Evolutionary conservation across 208 protist species (phyloP).

Genomic region (Acanthamoeba culbertsoni): DNA sequence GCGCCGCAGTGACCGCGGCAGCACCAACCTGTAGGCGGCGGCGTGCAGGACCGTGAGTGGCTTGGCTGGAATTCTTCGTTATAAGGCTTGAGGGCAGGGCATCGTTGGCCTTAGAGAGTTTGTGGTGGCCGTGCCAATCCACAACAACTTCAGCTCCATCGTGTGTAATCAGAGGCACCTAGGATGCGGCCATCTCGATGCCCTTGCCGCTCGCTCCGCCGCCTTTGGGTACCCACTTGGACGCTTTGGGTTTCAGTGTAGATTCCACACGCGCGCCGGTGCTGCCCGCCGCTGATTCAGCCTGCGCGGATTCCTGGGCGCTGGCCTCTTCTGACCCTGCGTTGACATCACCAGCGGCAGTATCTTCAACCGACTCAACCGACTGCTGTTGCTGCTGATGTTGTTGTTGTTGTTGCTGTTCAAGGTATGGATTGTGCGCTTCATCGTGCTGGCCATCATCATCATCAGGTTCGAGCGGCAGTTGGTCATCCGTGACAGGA

Average conservation of each 20-base stretch:
- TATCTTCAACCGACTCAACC: background rate
- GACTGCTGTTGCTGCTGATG: background rate
- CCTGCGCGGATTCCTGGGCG: background rate
- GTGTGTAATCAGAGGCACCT: no score
- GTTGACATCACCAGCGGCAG: no score
- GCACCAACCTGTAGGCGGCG: no score
- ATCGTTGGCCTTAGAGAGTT: no score
- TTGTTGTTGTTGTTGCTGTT: background rate
- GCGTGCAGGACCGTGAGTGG: no score
- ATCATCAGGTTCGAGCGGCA: background rate
- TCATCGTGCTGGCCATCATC: background rate
- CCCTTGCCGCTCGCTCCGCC: background rate
- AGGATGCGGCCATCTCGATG: background rate
- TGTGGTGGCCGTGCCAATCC: no score
- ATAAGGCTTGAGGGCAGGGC: no score
- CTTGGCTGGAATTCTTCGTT: no score
- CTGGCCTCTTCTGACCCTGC: no score
- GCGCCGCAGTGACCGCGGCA: no score
- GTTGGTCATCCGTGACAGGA: background rate
- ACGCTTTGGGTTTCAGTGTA: background rate
- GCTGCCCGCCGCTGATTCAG: background rate
- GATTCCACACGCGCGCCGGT: background rate
- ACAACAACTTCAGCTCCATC: no score
- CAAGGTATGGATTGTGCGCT: background rate
- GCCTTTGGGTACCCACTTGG: constrained; percentile 5